Conservation (phyloP, 1,284 basidiomycete species). For the Ganoderma lucidum region DNA sequence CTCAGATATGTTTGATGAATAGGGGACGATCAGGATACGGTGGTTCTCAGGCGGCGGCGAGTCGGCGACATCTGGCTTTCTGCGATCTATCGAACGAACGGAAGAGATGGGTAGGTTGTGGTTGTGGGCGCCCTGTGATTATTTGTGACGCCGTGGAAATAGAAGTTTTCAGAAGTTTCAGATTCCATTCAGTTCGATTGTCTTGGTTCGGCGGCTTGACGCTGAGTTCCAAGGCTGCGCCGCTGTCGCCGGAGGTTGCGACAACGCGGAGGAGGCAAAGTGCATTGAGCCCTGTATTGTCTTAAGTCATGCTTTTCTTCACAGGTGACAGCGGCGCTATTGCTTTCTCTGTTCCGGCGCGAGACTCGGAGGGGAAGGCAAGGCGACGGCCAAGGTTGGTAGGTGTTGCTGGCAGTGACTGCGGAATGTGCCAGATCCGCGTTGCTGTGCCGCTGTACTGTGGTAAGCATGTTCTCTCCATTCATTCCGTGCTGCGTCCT, state of each 20-base stretch:
- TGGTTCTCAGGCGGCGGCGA: neutral
- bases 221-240: conserved; percentile 3
- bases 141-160: neutral
- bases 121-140: neutral
- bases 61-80: neutral
- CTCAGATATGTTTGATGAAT: conserved; percentile 4
- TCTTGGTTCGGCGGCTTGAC: neutral
- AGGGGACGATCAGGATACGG: conserved; percentile 1
- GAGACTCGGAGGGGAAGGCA: neutral
- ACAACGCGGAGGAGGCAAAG: neutral
- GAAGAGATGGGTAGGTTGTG: neutral
- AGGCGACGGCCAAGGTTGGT: conserved; percentile 7
- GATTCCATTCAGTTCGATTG: conserved; percentile 8
- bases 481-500: neutral
- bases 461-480: neutral
- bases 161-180: neutral
- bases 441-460: conserved; percentile 4
- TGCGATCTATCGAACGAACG: neutral
- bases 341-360: neutral
- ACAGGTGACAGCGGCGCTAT: conserved; percentile 1
- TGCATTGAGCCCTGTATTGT: neutral
- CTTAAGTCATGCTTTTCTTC: conserved; percentile 1
- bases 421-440: conserved; percentile 7
- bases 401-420: neutral
- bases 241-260: conserved; percentile 6